Evolutionary conservation across 2,329 filamentous ascomycete species (phyloP), one percentile per base, ranked within the genome.

Genomic region (Phymatotrichopsis omnivora): DNA sequence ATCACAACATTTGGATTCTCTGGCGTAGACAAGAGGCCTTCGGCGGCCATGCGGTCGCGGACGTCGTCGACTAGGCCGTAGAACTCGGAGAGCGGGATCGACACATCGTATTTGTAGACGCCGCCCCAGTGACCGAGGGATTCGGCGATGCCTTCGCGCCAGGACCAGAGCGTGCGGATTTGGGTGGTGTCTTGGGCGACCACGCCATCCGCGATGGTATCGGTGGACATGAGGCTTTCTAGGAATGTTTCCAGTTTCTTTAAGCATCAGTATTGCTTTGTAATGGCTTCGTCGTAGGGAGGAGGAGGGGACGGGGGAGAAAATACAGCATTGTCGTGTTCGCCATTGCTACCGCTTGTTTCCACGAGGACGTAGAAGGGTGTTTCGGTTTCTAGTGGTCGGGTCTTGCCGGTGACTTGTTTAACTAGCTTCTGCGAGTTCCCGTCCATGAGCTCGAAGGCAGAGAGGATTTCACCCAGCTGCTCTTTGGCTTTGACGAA

Each of bases 51-150:
- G 42, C 79, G 78, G 42, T 75, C 76, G 53, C 81, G 75, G 17
- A 80, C 82, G 57, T 96, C 91, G 55, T 91, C 83, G 23, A 98
- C 91, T 23, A 98, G 71, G 57, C 75, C 70, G 67, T 98, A 98
- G 59, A 98, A 76, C 56, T 94, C 80, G 10, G 75, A 66, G 22
- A 98, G 73, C 1, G 91, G 91, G 55, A 98, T 94, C 5, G 91
- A 96, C 24, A 98, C 73, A 61, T 98, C 91, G 64, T 98, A 98
- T 68, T 98, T 98, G 74, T 98, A 98, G 7, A 91, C 87, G 33
- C 87, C 91, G 47, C 91, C 93, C 66, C 82, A 85, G 63, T 95
- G 86, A 52, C 84, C 84, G 20, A 93, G 70, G 34, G 80, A 79
- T 67, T 98, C 91, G 0, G 87, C 80, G 57, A 98, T 85, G 56